phyloP scores from a whole-genome alignment of 2,329 filamentous ascomycete species.

The Dryadomyces quercivorus region DNA sequence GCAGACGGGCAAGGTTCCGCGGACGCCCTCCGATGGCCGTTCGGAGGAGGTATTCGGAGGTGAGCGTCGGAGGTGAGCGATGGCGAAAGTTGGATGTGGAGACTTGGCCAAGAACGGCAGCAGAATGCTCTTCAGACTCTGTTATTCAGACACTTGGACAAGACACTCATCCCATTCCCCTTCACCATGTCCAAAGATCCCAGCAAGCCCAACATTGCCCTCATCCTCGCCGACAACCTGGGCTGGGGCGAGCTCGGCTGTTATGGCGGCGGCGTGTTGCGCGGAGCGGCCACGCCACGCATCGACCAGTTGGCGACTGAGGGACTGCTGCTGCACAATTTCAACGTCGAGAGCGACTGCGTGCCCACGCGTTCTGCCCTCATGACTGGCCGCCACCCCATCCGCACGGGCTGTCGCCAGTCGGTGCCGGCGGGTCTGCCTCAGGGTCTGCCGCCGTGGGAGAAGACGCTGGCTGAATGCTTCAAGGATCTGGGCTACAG shows the following conservation, averaged over 20 bases:
- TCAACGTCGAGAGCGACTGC: slow-evolving; percentile 25
- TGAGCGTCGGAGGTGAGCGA: not conserved
- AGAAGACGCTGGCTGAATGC: slow-evolving; percentile 19
- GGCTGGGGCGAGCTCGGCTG: slow-evolving; percentile 22
- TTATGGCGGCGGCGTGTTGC: slow-evolving; percentile 19
- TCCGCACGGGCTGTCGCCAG: slow-evolving; percentile 21
- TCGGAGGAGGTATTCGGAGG: slow-evolving; percentile 3
- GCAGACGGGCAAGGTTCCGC: too few relatives aligned
- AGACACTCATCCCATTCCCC: not conserved
- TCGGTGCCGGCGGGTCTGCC: slow-evolving; percentile 22
- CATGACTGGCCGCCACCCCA: slow-evolving; percentile 23
- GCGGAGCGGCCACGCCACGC: slow-evolving; percentile 21
- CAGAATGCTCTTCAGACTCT: too few relatives aligned
- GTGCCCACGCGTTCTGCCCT: slow-evolving; percentile 22
- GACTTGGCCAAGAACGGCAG: too few relatives aligned
- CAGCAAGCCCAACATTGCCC: slow-evolving; percentile 18
- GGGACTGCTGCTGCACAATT: slow-evolving; percentile 22
- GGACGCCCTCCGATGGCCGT: too few relatives aligned
- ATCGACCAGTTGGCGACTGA: slow-evolving; percentile 22
- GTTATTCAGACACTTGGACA: too few relatives aligned
- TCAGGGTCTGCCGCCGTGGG: slow-evolving; percentile 20
- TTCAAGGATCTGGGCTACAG: slow-evolving; percentile 18
- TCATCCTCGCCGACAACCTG: slow-evolving; percentile 24
- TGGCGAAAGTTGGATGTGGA: not conserved
- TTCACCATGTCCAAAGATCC: slow-evolving; percentile 13